Percentiles rank a stretch among this genome's conserved stretches.
These are phyloP conservation scores for Neurospora pannonica DNA, from an alignment of 495 filamentous ascomycete genomes.

Conservation along the genomic window DNA sequence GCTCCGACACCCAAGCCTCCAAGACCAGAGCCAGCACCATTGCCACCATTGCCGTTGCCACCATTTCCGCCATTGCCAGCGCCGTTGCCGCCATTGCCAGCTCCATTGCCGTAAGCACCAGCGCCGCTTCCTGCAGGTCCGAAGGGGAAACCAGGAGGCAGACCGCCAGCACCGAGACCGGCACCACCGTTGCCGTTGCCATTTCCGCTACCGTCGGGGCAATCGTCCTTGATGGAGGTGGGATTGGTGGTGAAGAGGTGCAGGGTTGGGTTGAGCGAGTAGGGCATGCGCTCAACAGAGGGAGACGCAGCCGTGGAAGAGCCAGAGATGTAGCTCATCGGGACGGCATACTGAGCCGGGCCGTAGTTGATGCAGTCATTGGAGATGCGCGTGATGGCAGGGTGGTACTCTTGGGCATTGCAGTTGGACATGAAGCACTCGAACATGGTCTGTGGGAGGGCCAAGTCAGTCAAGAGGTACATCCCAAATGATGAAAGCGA, in stretches of 20 bases:
- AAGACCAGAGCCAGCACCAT: background rate
- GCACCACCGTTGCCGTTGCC: background rate
- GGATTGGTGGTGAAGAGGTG: background rate
- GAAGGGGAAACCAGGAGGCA: background rate
- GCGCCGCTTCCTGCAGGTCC: background rate
- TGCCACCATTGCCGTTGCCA: background rate
- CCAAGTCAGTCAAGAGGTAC: background rate
- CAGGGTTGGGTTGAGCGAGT: background rate
- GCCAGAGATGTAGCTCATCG: slow-evolving; percentile 18
- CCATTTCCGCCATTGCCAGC: background rate
- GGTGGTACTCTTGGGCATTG: slow-evolving; percentile 13
- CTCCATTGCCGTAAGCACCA: background rate
- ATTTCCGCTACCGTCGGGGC: background rate
- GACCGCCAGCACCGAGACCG: background rate
- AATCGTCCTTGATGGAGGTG: background rate
- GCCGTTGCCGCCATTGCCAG: background rate
- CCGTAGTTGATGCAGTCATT: slow-evolving; percentile 33
- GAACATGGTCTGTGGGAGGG: slow-evolving; percentile 10
- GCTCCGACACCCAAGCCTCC: slow-evolving; percentile 1
- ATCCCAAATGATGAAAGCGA: background rate
- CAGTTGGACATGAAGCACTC: slow-evolving; percentile 17
- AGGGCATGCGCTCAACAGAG: background rate
- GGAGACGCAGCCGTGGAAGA: slow-evolving; percentile 4
- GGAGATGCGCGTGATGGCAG: slow-evolving; percentile 9
- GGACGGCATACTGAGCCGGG: slow-evolving; percentile 23